Conservation (phyloP, 148 eudicot genomes). For the Amaranthus hypochondriacus region DNA sequence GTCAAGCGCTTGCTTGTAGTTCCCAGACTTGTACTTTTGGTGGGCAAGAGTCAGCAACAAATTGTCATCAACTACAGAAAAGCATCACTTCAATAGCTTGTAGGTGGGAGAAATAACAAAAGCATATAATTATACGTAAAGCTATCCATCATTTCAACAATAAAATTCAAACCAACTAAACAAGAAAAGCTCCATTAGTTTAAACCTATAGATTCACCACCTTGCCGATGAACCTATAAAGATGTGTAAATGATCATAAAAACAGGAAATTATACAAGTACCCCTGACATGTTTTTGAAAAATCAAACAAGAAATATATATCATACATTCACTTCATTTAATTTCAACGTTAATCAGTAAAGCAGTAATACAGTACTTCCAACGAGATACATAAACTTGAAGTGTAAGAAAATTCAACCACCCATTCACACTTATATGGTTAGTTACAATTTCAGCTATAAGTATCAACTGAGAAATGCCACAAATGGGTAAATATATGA, state of each 20-base stretch:
- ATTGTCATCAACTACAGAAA: slow-evolving; percentile 63
- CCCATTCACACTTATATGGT: neutral
- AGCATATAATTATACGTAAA: neutral
- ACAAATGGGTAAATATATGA: neutral
- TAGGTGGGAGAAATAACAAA: neutral
- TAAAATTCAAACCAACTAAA: neutral
- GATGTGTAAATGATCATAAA: too few species aligned
- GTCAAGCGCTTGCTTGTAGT: slow-evolving; percentile 78
- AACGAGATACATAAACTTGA: neutral
- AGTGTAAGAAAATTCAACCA: neutral
- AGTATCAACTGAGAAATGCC: neutral
- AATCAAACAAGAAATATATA: neutral
- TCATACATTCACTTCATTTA: too few species aligned
- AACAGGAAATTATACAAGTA: too few species aligned
- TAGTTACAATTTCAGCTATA: too few species aligned
- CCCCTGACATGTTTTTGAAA: neutral
- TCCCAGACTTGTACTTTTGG: slow-evolving; percentile 86
- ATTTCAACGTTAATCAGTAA: neutral
- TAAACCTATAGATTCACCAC: too few species aligned
- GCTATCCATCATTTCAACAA: neutral
- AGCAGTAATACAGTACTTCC: neutral
- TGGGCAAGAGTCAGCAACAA: slow-evolving; percentile 66
- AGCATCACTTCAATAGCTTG: slow-evolving; percentile 1
- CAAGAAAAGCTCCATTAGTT: neutral
- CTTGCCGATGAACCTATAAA: too few species aligned